Evolutionary conservation across 805 yeast species (phyloP).

Genomic region (Groenewaldozyma tartarivorans): DNA sequence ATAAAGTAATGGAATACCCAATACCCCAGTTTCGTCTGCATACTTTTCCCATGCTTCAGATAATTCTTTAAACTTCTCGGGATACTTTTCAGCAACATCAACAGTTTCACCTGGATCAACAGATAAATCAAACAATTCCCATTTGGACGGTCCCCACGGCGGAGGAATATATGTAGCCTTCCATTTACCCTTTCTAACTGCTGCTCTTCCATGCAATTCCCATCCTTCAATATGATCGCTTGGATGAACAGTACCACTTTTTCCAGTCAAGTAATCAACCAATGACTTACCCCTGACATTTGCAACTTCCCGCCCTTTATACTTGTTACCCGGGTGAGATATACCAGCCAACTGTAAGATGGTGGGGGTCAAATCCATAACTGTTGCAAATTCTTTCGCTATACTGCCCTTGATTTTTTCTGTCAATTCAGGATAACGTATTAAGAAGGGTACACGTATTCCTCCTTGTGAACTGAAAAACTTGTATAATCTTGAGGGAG

Average conservation of each 20-base stretch:
- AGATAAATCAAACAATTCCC: slow-evolving; percentile 33
- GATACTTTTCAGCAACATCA: slow-evolving; percentile 32
- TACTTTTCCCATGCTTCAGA: slow-evolving; percentile 42
- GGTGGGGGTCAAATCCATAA: slow-evolving; percentile 54
- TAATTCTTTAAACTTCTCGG: slow-evolving; percentile 33
- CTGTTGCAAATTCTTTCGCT: slow-evolving; percentile 34
- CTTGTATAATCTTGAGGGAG: slow-evolving; percentile 45
- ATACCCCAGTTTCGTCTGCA: slow-evolving; percentile 28
- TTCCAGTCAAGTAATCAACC: slow-evolving; percentile 28
- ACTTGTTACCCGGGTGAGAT: slow-evolving; percentile 16
- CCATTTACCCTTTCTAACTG: slow-evolving; percentile 40
- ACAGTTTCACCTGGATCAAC: slow-evolving; percentile 43
- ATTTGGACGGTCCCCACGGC: slow-evolving; percentile 38
- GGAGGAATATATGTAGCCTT: slow-evolving; percentile 42
- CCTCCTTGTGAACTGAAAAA: slow-evolving; percentile 56
- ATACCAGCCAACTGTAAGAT: slow-evolving; percentile 41
- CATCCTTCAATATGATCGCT: slow-evolving; percentile 30
- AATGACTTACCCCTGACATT: slow-evolving; percentile 39
- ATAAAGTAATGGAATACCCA: too few species aligned
- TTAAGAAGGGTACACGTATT: slow-evolving; percentile 45
- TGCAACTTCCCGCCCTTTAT: slow-evolving; percentile 37
- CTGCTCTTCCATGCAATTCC: slow-evolving; percentile 51
- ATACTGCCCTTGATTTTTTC: slow-evolving; percentile 2
- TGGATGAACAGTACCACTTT: slow-evolving; percentile 24
- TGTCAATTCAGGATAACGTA: slow-evolving; percentile 36